Base-by-base conservation (phyloP, 139 green algal genomes). In the Raphidocelis subcapitata region DNA sequence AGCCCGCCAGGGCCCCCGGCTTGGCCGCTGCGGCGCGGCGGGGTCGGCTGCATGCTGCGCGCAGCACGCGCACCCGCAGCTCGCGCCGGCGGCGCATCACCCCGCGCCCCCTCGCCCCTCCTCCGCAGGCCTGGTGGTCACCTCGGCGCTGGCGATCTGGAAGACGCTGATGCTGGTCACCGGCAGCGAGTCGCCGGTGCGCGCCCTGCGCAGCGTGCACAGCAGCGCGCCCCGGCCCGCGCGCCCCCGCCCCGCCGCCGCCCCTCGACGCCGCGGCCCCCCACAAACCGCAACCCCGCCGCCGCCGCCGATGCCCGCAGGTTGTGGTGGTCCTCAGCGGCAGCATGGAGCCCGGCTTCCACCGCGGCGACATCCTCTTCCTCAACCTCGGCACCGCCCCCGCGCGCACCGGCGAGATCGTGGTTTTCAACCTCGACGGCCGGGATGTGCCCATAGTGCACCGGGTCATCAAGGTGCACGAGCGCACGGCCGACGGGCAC, bases 401-500 rank as follows among this genome's bases (percentile, higher is more conserved):
- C 15, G 73, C 93, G 3, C 76, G 81, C 14, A 89, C 86, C 0
- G 60, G 60, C 12, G 60, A 66, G 60, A 66, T 66, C 60, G 60
- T 66, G 60, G 95, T 99, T 18, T 99, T 98, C 84, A 97, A 97
- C 75, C 82, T 98, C 1, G 81, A 98, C 52, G 88, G 86, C 4
- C 74, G 94, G 0, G 95, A 98, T 57, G 97, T 99, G 51, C 95
- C 95, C 8, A 98, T 99, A 44, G 95, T 99, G 66, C 95, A 99
- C 79, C 79, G 95, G 36, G 85, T 96, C 1, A 90, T 97, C 65
- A 94, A 97, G 65, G 85, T 95, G 2, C 94, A 97, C 63, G 74
- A 94, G 64, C 73, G 83, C 3, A 65, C 62, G 26, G 72, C 68
- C 24, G 67, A 65, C 26, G 55, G 73, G 3, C 65, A 88, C 32